Evolutionary conservation across 2,329 filamentous ascomycete genomes (phyloP), one percentile per base, ranked within the genome.

Genomic region (Scytalidium lignicola): DNA sequence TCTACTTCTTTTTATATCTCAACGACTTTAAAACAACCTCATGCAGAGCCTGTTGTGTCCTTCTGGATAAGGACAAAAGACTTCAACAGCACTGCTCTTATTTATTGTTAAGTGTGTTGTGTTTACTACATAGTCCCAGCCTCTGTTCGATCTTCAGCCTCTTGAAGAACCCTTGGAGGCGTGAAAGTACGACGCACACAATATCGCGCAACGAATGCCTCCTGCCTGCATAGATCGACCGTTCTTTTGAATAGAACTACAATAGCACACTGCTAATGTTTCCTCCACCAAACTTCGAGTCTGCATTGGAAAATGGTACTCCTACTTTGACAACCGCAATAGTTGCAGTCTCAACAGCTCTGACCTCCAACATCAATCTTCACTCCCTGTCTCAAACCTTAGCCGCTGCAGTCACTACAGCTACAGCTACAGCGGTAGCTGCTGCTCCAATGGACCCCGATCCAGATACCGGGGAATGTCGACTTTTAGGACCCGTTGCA

Each of bases 401-500:
- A 10, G 23, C 23, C 23, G 10, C 10, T 26, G 23, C 23, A 10
- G 23, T 10, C 15, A 55, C 60, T 26, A 51, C 66, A 19, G 56
- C 62, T 41, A 58, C 64, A 20, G 56, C 62, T 15, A 55, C 64
- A 28, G 49, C 65, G 8, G 55, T 62, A n/a, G 51, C 22, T 51
- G 64, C 18, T 49, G 51, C 58, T 8, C 55, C 59, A 45, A 63
- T 62, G 6, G 55, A 12, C 40, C 48, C 8, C n/a, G 32, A 37
- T 37, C 45, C 52, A 44, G 50, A 79, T 26, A 78, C 77, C 46
- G 88, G 86, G 58, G 89, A 96, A 70, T 99, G 93, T 67, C 79
- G 85, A 56, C 78, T 99, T 9, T 77, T 99, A 2, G 93, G 93
- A 1, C 81, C 91, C 3, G 99, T 97, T 65, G 92, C 93, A 12